Conservation (phyloP, 2,329 filamentous ascomycete species). For the Cordyceps tenuipes region DNA sequence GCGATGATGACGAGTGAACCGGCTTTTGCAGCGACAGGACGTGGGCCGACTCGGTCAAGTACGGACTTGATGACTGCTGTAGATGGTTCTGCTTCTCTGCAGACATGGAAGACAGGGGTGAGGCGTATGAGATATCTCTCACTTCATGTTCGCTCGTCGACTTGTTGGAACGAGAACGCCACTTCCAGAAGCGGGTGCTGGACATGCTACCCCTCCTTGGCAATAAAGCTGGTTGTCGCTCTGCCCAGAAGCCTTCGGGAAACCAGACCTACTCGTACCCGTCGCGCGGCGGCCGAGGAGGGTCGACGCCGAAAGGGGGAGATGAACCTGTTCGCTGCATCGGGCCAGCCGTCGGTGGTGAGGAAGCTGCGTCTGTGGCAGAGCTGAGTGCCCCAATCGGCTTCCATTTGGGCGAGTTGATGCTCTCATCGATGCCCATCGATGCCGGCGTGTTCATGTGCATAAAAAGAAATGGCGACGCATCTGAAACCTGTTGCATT, state of each 20-base stretch:
- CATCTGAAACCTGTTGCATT: slow-evolving; percentile 11
- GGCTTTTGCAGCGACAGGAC: slow-evolving; percentile 38
- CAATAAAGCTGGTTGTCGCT: slow-evolving; percentile 32
- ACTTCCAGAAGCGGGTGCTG: slow-evolving; percentile 31
- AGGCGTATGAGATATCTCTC: slow-evolving; percentile 16
- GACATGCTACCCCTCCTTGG: slow-evolving; percentile 27
- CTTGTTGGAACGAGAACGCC: slow-evolving; percentile 30
- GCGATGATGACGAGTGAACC: background rate
- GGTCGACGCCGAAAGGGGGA: slow-evolving; percentile 33
- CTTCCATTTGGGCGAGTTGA: background rate
- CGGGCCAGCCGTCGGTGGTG: background rate
- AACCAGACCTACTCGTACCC: slow-evolving; percentile 57
- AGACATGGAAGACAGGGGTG: slow-evolving; percentile 20
- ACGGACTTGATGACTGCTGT: slow-evolving; percentile 30
- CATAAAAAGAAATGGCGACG: slow-evolving; percentile 16
- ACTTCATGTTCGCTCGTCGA: slow-evolving; percentile 26
- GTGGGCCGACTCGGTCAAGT: slow-evolving; percentile 39
- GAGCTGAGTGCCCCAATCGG: background rate
- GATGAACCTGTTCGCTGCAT: background rate
- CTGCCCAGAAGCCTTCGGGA: slow-evolving; percentile 55
- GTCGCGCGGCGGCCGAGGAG: slow-evolving; percentile 44
- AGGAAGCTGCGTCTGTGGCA: background rate
- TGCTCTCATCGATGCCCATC: background rate
- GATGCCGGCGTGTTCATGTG: slow-evolving; percentile 12
- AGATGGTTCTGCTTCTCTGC: slow-evolving; percentile 4